Conservation (phyloP, 148 eudicot genomes). For the Amaranthus palmeri region DNA sequence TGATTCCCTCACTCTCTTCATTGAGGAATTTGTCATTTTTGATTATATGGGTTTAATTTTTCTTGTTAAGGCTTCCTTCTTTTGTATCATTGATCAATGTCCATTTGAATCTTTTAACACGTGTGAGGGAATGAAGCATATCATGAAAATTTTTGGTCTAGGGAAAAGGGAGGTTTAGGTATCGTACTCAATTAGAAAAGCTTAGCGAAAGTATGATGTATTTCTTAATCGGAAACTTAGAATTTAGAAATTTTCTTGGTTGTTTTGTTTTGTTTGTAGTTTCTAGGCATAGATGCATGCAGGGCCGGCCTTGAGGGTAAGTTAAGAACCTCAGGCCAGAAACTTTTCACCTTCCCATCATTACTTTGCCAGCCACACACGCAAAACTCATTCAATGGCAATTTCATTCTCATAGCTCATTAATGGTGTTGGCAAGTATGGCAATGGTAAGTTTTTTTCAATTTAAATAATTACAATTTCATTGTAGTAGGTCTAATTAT, state of each 20-base stretch:
- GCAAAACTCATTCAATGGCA: too few relatives aligned
- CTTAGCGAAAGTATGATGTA: background rate
- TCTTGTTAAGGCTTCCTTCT: background rate
- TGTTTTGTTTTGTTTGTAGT: background rate
- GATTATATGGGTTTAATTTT: too few relatives aligned
- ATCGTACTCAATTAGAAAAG: background rate
- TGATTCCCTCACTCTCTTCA: background rate
- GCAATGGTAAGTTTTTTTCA: too few relatives aligned
- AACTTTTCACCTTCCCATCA: too few relatives aligned
- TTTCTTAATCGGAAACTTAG: background rate
- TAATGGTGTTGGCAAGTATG: too few relatives aligned
- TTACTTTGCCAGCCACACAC: too few relatives aligned
- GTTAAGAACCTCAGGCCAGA: too few relatives aligned
- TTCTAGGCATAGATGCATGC: background rate
- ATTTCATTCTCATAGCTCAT: too few relatives aligned
- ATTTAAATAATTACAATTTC: too few relatives aligned
- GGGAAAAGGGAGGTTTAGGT: background rate
- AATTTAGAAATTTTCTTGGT: background rate
- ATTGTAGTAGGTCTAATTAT: too few relatives aligned
- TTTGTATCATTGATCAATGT: background rate
- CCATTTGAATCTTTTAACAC: background rate
- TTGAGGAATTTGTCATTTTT: background rate
- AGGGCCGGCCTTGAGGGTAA: too few relatives aligned
- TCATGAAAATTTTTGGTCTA: background rate
- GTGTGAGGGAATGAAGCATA: background rate